These are phyloP conservation scores for Pseudomassariella vexata DNA, from an alignment of 2,329 filamentous ascomycete species.

Conservation along the genomic window DNA sequence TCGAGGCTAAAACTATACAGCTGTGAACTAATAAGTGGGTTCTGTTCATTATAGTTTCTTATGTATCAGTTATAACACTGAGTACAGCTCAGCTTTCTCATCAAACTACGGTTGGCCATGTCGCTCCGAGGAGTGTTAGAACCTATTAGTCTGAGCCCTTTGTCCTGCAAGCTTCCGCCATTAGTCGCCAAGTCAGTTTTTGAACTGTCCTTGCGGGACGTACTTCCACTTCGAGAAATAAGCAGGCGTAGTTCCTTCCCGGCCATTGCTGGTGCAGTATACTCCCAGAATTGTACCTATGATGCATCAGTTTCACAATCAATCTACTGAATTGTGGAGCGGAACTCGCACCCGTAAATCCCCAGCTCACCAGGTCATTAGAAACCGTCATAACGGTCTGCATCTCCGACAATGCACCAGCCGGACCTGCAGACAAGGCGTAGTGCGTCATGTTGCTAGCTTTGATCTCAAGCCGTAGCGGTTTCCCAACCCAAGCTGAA, in stretches of 20 bases:
- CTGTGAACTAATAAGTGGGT: too few species aligned
- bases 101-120: too few species aligned
- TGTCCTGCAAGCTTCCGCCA: too few species aligned
- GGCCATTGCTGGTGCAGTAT: conserved; percentile 44
- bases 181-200: too few species aligned
- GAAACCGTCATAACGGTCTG: conserved; percentile 24
- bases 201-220: conserved; percentile 23
- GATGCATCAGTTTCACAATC: background rate
- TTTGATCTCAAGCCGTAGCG: conserved; percentile 34
- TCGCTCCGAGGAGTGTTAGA: too few species aligned
- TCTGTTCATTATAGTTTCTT: too few species aligned
- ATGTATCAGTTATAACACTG: too few species aligned
- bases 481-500: conserved; percentile 25
- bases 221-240: conserved; percentile 42
- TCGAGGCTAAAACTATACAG: too few species aligned
- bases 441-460: conserved; percentile 41
- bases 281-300: conserved; percentile 39
- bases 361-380: conserved; percentile 32
- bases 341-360: conserved; percentile 28
- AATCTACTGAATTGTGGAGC: background rate
- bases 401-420: conserved; percentile 22
- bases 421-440: conserved; percentile 29
- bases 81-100: too few species aligned
- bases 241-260: conserved; percentile 30
- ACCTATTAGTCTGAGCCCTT: too few species aligned